Base-by-base conservation (phyloP, 306 rosid species). In the Sophora flavescens region DNA sequence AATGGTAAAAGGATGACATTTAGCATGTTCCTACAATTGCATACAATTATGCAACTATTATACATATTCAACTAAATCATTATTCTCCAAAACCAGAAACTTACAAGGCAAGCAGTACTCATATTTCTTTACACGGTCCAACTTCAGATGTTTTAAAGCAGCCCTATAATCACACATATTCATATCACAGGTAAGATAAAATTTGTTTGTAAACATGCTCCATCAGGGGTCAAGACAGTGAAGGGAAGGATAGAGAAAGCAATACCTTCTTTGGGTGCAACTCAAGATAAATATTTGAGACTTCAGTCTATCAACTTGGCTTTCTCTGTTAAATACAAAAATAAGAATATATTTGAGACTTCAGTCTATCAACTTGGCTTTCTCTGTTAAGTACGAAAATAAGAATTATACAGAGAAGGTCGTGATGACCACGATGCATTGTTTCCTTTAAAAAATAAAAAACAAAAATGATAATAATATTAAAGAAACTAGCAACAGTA, bases 211-310 rank as follows among this genome's bases (percentile, higher is more conserved):
- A 45, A 78, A 50, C 28, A 57, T 10, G 16, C 47, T 47, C 52
- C 8, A 16, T 66, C 32, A 12, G 54, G 38, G 77, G 36, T 17
- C 59, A 17, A 38, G 48, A 42, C 28, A n/a, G 45, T 6, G 30
- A 36, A 11, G 17, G 8, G 26, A 33, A 48, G 32, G 52, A 38
- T 26, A 15, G 36, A 62, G 22, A 59, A 35, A 6, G 70, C 8
- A 85, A 67, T 76, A 93, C 98, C 96, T 88, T 88, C 98, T 87
- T 81, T 93, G 98, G 16, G 96, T 91, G 81, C 98, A 93, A 63
- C 98, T 84, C 83, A 93, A 78, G 61, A 91, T 91, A 51, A 87
- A 93, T 78, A 93, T 91, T 83, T 88, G 93, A 62, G 96, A 83
- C 67, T 86, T 84, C 3, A 82, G 41, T 50, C 63, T 83, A 74